Evolutionary conservation across 805 yeast genomes (phyloP).

Genomic region (Teunomyces tritomae): DNA sequence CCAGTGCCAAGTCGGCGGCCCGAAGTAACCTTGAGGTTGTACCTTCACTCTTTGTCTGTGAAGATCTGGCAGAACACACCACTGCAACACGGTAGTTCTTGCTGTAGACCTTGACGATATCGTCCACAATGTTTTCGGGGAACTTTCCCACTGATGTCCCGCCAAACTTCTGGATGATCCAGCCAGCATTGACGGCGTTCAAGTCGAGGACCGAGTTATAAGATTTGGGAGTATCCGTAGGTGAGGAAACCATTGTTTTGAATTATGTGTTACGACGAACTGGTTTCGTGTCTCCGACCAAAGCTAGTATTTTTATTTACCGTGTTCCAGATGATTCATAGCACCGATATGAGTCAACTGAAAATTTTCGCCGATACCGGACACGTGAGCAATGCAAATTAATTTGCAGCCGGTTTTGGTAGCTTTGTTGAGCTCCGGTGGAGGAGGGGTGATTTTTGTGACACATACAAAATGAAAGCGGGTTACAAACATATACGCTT

Average conservation of each 20-base stretch:
- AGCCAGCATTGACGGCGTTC: conserved; percentile 24
- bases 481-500: too few species aligned
- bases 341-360: conserved; percentile 5
- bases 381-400: conserved; percentile 7
- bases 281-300: not conserved
- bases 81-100: conserved; percentile 73
- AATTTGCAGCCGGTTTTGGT: not conserved
- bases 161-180: conserved; percentile 84
- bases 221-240: conserved; percentile 24
- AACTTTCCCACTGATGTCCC: conserved; percentile 98
- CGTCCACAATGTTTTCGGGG: conserved; percentile 78
- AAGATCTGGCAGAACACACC: conserved; percentile 93
- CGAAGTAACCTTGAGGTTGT: conserved; percentile 83
- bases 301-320: too few species aligned
- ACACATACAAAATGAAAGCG: too few species aligned
- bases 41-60: conserved; percentile 89
- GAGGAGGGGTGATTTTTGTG: too few species aligned
- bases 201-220: conserved; percentile 43
- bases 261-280: not conserved
- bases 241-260: conserved; percentile 17
- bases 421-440: not conserved
- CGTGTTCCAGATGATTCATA: too few species aligned
- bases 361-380: conserved; percentile 9
- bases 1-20: conserved; percentile 79
- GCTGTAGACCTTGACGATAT: conserved; percentile 70